These are phyloP conservation scores for Erythrobasidium hasegawianum DNA, from an alignment of 1,284 basidiomycete species.

Conservation along the genomic window DNA sequence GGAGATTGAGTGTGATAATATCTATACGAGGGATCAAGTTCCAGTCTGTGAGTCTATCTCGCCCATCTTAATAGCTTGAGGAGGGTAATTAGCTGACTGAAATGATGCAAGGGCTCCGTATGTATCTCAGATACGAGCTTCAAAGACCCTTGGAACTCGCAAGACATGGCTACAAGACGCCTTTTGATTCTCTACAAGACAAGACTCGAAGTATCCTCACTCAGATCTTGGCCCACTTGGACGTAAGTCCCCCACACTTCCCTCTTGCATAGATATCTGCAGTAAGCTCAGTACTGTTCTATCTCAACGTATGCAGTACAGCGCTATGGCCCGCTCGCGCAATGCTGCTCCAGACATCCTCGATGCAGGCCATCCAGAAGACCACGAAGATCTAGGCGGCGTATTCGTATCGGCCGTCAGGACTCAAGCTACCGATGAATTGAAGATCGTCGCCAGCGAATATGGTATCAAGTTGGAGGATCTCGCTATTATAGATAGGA, in stretches of 20 bases:
- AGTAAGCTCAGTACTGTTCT: slow-evolving; percentile 43
- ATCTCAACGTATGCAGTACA: slow-evolving; percentile 53
- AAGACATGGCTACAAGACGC: slow-evolving; percentile 71
- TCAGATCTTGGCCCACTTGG: slow-evolving; percentile 66
- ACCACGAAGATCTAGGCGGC: slow-evolving; percentile 58
- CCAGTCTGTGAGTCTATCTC: slow-evolving; percentile 60
- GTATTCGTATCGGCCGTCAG: slow-evolving; percentile 72
- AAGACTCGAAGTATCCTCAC: slow-evolving; percentile 78
- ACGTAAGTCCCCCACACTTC: neutral
- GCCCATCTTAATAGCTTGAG: too few relatives aligned
- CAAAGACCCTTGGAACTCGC: slow-evolving; percentile 53
- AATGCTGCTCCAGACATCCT: slow-evolving; percentile 63
- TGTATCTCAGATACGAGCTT: slow-evolving; percentile 59
- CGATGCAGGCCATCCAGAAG: slow-evolving; percentile 64
- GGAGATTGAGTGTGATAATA: slow-evolving; percentile 30
- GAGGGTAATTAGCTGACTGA: too few relatives aligned
- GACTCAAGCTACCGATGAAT: slow-evolving; percentile 74
- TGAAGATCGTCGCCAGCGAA: slow-evolving; percentile 69
- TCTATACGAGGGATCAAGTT: slow-evolving; percentile 59
- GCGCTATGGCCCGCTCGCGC: slow-evolving; percentile 63
- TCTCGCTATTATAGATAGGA: slow-evolving; percentile 70
- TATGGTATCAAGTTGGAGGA: slow-evolving; percentile 75
- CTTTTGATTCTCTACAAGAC: slow-evolving; percentile 70
- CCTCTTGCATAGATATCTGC: too few relatives aligned
- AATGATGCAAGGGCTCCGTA: slow-evolving; percentile 55